Base-by-base conservation (phyloP, 1,139 yeast genomes). In the Yamadazyma conglobata region DNA sequence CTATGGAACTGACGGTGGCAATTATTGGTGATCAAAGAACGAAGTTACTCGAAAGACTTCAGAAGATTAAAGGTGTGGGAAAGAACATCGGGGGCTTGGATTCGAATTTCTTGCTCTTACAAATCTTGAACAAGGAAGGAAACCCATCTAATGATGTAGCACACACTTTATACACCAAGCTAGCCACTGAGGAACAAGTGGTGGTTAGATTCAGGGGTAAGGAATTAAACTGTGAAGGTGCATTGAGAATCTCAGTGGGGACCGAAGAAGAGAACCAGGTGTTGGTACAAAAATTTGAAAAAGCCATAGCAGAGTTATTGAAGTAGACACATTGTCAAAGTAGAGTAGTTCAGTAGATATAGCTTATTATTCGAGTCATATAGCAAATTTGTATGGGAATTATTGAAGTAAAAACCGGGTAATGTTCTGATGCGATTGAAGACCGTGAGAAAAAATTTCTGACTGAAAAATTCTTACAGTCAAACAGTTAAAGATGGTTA, bases 131-230 rank as follows among this genome's bases (percentile, higher is more conserved):
- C 49, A 64, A 68, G 33, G 51, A 66, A 0, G 87, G 87, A 2
- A 44, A 54, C 10, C 88, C 95, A 0, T 75, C 76, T 19, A 84
- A 82, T 46, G 75, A 68, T n/a, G 54, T 76, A 14, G 97, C 98
- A 1, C 58, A 71, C 30, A 50, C 64, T 25, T 65, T 88, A 8
- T 91, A 91, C 56, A 68, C 69, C 36, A 64, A 59, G 22, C 60
- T 91, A 48, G 98, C 98, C 0, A 72, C 71, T 13, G 70, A 73
- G 15, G 74, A 80, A 31, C 77, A 77, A 23, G 88, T 91, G 14
- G 96, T 91, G 30, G 85, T 89, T 10, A 74, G 98, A 54, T 91
- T 76, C 53, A 75, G 98, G 62, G 98, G 98, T 21, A 74, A 66
- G 19, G 98, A 91, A 58, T 70, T 79, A 27, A 94, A 95, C 26